Base-by-base conservation (phyloP, 495 filamentous ascomycete genomes). In the Xylaria bambusicola region DNA sequence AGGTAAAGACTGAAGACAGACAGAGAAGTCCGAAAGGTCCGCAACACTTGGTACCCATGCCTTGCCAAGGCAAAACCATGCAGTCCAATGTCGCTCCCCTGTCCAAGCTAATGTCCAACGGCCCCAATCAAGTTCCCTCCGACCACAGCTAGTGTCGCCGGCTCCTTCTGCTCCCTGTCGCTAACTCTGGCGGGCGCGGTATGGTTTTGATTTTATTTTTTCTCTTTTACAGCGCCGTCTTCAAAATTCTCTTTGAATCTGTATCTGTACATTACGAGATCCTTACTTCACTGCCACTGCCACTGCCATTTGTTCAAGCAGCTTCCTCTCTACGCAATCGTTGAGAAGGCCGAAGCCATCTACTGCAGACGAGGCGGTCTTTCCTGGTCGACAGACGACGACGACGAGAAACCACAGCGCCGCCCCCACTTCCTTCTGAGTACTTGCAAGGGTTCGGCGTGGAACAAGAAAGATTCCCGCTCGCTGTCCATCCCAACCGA, bases 61-160 rank as follows among this genome's bases (percentile, higher is more conserved):
- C n/a, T 5, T 44, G 52, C 52, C 52, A 54, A 54, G 52, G 29
- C 36, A 54, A 31, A 44, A n/a, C 52, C 26, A 44, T 54, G 52
- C 24, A 44, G 52, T 44, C 52, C 38, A 54, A 42, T 53, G 51
- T n/a, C 17, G 15, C 36, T n/a, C 36, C 52, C 52, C 38, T 54
- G 26, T n/a, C 52, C 1, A 17, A 44, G 38, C 26, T 33, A 54
- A 42, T 54, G 52, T 44, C 36, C 52, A 54, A 54, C 52, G 52
- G 52, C 52, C 52, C 52, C 52, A 54, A 54, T 54, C 52, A 54
- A 54, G 36, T 6, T 24, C 0, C 24, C 52, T 15, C 52, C 21
- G 38, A n/a, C 15, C 36, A 21, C 40, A 41, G 51, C 51, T 42
- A 42, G 51, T 23, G 13, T 4, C 42, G 21, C 31, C 49, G 29